Conservation (phyloP, 352 stramenopile species). For the Phytophthora rubi region DNA sequence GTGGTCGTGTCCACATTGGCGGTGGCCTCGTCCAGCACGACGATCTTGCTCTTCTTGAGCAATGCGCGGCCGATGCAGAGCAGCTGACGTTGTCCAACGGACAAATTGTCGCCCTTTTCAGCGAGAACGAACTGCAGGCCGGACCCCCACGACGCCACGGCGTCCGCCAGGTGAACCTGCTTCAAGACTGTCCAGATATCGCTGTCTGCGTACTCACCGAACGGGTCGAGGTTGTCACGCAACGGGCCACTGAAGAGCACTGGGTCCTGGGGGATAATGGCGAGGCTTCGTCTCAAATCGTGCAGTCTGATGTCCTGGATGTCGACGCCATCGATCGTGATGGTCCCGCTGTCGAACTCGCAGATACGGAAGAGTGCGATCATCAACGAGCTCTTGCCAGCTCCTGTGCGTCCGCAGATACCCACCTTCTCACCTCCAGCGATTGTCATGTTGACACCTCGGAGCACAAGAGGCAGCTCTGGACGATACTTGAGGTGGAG, state of each 20-base stretch:
- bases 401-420: conserved; percentile 47
- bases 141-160: conserved; percentile 19
- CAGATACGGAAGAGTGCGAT: conserved; percentile 51
- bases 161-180: conserved; percentile 40
- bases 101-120: conserved; percentile 94
- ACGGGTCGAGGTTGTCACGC: conserved; percentile 91
- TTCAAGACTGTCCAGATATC: conserved; percentile 47
- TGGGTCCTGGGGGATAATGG: conserved; percentile 38
- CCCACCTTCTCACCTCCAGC: conserved; percentile 39
- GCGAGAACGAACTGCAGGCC: conserved; percentile 85
- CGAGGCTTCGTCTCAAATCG: conserved; percentile 36
- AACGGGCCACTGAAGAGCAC: conserved; percentile 87
- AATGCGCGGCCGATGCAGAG: conserved; percentile 95
- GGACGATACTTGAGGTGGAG: conserved; percentile 47
- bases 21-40: conserved; percentile 95
- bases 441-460: conserved; percentile 36
- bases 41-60: conserved; percentile 80
- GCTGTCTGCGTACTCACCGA: conserved; percentile 68
- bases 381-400: conserved; percentile 56
- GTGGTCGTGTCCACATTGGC: conserved; percentile 56
- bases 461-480: conserved; percentile 47
- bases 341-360: conserved; percentile 46
- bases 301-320: conserved; percentile 39
- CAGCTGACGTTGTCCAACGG: conserved; percentile 93
- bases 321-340: conserved; percentile 88